Evolutionary conservation across 208 protist species (phyloP).

Genomic region (Trypanosoma caninum): DNA sequence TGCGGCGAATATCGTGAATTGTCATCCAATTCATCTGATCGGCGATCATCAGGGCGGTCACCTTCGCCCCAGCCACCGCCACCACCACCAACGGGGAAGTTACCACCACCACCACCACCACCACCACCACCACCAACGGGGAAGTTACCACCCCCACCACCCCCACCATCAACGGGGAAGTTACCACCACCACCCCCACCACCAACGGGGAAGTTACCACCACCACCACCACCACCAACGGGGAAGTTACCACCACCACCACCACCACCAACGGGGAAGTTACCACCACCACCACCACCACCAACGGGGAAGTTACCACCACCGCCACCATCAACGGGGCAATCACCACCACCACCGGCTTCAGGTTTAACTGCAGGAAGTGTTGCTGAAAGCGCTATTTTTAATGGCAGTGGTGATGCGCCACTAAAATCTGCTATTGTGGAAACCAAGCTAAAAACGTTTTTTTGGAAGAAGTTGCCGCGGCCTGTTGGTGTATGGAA

Average conservation of each 20-base stretch:
- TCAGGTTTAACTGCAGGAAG: too few relatives aligned
- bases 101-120: constrained; percentile 13
- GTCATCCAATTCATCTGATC: constrained; percentile 10
- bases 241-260: constrained; percentile 26
- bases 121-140: constrained; percentile 10
- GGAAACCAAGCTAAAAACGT: constrained; percentile 65
- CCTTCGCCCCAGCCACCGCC: constrained; percentile 19
- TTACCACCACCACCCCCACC: constrained; percentile 27
- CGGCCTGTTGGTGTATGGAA: constrained; percentile 64
- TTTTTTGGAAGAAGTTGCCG: constrained; percentile 80
- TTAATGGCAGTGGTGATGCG: neutral
- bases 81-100: constrained; percentile 28
- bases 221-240: constrained; percentile 22
- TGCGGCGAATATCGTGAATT: neutral
- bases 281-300: constrained; percentile 20
- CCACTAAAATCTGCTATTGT: constrained; percentile 20
- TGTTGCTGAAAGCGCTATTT: constrained; percentile 4
- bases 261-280: constrained; percentile 24
- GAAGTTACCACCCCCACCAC: constrained; percentile 4
- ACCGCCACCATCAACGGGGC: constrained; percentile 14
- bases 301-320: constrained; percentile 10
- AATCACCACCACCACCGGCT: neutral
- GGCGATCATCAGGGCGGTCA: too few relatives aligned
- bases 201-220: constrained; percentile 14
- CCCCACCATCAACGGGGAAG: neutral